Evolutionary conservation across 2,329 filamentous ascomycete species (phyloP).

Genomic region (Ilyonectria destructans): DNA sequence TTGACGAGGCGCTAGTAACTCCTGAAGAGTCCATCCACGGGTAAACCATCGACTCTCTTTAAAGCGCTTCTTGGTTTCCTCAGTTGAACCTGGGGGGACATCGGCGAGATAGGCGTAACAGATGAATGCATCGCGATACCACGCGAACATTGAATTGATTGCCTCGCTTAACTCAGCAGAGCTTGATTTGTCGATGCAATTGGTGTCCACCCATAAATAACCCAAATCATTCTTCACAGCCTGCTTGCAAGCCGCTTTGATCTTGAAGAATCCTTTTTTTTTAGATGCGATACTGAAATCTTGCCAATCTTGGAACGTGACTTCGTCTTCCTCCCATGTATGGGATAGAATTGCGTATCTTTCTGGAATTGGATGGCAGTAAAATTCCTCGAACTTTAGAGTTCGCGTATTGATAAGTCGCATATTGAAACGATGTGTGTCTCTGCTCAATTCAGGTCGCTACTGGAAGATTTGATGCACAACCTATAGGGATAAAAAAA

Average conservation of each 20-base stretch:
- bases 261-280: not conserved
- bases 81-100: not conserved
- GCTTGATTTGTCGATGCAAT: conserved; percentile 20
- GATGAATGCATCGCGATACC: conserved; percentile 30
- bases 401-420: conserved; percentile 48
- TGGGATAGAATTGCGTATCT: conserved; percentile 54
- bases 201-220: conserved; percentile 17
- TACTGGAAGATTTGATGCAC: too few species aligned
- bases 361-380: conserved; percentile 41
- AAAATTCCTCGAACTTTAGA: conserved; percentile 43
- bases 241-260: not conserved
- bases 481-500: too few species aligned
- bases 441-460: too few species aligned
- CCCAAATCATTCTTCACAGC: not conserved
- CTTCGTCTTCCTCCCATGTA: conserved; percentile 51
- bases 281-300: not conserved
- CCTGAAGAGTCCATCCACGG: conserved; percentile 16
- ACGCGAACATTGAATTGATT: conserved; percentile 38
- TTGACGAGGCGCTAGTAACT: conserved; percentile 2
- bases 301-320: conserved; percentile 44
- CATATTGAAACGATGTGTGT: conserved; percentile 22
- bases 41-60: conserved; percentile 6
- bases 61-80: not conserved
- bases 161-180: conserved; percentile 29
- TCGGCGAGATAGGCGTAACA: conserved; percentile 36